Percentiles rank a stretch among this genome's conserved stretches.
Evolutionary conservation across 2,329 filamentous ascomycete species (phyloP).

Genomic region (Beauveria brongniartii): DNA sequence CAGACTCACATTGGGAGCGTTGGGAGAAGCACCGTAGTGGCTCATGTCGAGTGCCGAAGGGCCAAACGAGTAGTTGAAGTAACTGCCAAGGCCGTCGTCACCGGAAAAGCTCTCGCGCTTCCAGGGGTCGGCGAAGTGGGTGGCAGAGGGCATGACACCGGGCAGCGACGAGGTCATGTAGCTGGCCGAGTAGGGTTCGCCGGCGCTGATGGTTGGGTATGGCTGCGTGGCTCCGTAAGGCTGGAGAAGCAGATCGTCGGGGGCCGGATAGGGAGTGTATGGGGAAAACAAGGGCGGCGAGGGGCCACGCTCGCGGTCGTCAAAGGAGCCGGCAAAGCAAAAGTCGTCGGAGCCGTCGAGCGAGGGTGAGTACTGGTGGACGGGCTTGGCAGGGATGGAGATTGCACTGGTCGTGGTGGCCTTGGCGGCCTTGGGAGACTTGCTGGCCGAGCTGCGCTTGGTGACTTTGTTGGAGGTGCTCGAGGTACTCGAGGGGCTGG

Average conservation of each 20-base stretch:
- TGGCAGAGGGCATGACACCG: slow-evolving; percentile 56
- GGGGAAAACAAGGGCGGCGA: slow-evolving; percentile 59
- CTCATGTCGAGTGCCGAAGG: slow-evolving; percentile 57
- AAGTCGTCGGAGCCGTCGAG: slow-evolving; percentile 56
- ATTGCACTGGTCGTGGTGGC: slow-evolving; percentile 8
- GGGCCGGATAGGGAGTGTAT: slow-evolving; percentile 56
- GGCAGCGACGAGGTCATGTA: slow-evolving; percentile 47
- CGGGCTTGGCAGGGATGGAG: slow-evolving; percentile 27
- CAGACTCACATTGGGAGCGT: slow-evolving; percentile 67
- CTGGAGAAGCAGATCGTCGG: slow-evolving; percentile 55
- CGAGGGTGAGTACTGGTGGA: slow-evolving; percentile 53
- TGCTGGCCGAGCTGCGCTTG: slow-evolving; percentile 26
- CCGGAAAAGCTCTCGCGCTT: slow-evolving; percentile 54
- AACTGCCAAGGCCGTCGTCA: slow-evolving; percentile 54
- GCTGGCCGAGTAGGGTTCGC: slow-evolving; percentile 42
- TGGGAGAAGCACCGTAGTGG: slow-evolving; percentile 54
- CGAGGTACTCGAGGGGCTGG: slow-evolving; percentile 18
- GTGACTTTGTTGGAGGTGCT: slow-evolving; percentile 21
- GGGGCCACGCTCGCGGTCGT: slow-evolving; percentile 60
- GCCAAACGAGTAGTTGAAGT: slow-evolving; percentile 63
- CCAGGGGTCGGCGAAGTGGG: slow-evolving; percentile 54
- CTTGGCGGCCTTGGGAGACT: slow-evolving; percentile 15
- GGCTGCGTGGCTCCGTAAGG: slow-evolving; percentile 47
- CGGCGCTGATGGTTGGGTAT: slow-evolving; percentile 44
- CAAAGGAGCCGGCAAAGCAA: slow-evolving; percentile 53